A percentile compares a stretch with the other conserved stretches of the same genome.
Evolutionary conservation across 495 filamentous ascomycete genomes (phyloP).

Genomic region (Tuber melanosporum): DNA sequence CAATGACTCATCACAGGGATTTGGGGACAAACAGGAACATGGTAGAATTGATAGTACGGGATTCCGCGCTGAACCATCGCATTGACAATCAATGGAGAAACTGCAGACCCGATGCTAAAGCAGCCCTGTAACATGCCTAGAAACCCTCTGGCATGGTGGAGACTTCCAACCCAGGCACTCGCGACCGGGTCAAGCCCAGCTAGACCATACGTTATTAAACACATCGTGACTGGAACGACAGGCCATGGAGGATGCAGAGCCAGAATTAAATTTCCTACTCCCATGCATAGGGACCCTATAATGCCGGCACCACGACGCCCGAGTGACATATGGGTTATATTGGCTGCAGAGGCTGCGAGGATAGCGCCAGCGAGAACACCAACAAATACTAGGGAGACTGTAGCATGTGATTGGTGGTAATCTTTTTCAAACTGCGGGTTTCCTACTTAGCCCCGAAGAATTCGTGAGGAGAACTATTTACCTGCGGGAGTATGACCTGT

Average conservation of each 20-base stretch:
- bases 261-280: not conserved
- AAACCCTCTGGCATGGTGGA: not conserved
- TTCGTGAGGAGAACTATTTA: not conserved
- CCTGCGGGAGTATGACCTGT: not conserved
- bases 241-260: not conserved
- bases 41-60: not conserved
- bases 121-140: not conserved
- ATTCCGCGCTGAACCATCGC: not conserved
- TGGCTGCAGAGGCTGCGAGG: not conserved
- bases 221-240: not conserved
- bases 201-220: not conserved
- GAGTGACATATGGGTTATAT: not conserved
- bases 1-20: not conserved
- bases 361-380: not conserved
- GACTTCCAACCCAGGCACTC: not conserved
- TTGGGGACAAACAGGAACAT: not conserved
- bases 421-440: not conserved
- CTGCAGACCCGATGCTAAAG: not conserved
- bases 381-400: not conserved
- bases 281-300: not conserved
- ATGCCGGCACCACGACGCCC: not conserved
- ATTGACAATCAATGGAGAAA: not conserved
- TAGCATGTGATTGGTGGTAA: not conserved
- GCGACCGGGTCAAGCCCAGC: not conserved
- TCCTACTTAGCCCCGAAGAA: not conserved